These are phyloP conservation scores for Thermochaetoides dissita DNA, from an alignment of 2,329 filamentous ascomycete genomes.

Conservation along the genomic window DNA sequence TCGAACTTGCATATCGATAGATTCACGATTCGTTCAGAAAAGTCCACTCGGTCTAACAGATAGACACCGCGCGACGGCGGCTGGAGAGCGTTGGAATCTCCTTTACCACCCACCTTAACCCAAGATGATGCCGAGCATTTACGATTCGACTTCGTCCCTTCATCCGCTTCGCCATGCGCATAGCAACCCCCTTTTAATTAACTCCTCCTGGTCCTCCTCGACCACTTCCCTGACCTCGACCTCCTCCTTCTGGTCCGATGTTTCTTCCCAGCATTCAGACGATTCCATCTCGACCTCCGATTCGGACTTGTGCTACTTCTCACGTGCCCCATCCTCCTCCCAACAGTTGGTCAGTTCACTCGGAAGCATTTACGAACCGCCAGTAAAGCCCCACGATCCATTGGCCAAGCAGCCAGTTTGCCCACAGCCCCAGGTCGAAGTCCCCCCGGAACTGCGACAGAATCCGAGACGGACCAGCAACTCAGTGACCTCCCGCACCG, in stretches of 20 bases:
- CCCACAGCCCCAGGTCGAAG: conserved; percentile 24
- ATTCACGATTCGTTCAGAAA: conserved; percentile 22
- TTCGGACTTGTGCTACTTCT: conserved; percentile 27
- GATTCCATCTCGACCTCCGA: conserved; percentile 45
- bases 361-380: conserved; percentile 17
- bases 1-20: conserved; percentile 30
- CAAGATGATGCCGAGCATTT: conserved; percentile 46
- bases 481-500: conserved; percentile 40
- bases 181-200: conserved; percentile 58
- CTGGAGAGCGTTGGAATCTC: conserved; percentile 19
- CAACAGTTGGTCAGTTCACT: conserved; percentile 20
- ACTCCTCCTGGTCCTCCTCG: conserved; percentile 59
- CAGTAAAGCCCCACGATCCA: conserved; percentile 17
- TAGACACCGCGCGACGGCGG: conserved; percentile 22
- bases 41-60: conserved; percentile 18
- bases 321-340: conserved; percentile 19
- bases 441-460: conserved; percentile 49
- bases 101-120: conserved; percentile 16
- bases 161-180: conserved; percentile 37
- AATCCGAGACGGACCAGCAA: conserved; percentile 45
- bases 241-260: conserved; percentile 65
- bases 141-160: conserved; percentile 39
- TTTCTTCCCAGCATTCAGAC: conserved; percentile 55
- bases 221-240: conserved; percentile 64
- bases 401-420: conserved; percentile 20